phyloP scores from a whole-genome alignment of 192 early-diverging fungal species.

The Coemansia sp. region DNA sequence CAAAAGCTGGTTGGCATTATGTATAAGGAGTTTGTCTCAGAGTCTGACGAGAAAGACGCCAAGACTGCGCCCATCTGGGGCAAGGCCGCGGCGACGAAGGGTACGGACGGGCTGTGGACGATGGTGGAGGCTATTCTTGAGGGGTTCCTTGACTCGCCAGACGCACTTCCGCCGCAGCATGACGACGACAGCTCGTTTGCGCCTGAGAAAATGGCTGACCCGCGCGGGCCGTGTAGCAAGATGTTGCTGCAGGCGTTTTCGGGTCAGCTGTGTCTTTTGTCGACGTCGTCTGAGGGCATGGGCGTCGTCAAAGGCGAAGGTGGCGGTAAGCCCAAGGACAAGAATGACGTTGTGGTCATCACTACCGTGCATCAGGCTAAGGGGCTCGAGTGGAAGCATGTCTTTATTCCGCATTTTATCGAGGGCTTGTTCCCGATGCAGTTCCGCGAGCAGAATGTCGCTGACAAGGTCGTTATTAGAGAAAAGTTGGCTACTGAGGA shows the following conservation, averaged over 20 bases:
- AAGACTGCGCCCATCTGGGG: conserved; percentile 5
- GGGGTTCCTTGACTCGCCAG: conserved; percentile 19
- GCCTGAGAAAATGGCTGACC: neutral
- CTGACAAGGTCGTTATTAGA: conserved; percentile 2
- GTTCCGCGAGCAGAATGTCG: conserved; percentile 20
- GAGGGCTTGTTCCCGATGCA: conserved; percentile 52
- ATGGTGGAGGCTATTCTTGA: conserved; percentile 30
- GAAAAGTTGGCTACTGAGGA: no score
- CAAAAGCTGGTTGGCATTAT: conserved; percentile 15
- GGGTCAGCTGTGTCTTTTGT: conserved; percentile 42
- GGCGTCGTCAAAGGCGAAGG: conserved; percentile 16
- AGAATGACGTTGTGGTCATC: conserved; percentile 32
- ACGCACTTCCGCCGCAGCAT: neutral
- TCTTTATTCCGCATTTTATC: conserved; percentile 52
- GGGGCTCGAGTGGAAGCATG: conserved; percentile 51
- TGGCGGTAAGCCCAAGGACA: neutral
- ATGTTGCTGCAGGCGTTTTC: conserved; percentile 33
- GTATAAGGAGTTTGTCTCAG: conserved; percentile 17
- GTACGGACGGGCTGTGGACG: conserved; percentile 22
- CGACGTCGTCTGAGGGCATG: conserved; percentile 41
- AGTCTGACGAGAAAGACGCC: neutral
- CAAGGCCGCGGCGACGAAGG: neutral
- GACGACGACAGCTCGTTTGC: neutral
- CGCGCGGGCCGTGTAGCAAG: conserved; percentile 18
- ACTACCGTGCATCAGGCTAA: conserved; percentile 55